Conservation (phyloP, 2,329 filamentous ascomycete species). For the Penicillium hordei region DNA sequence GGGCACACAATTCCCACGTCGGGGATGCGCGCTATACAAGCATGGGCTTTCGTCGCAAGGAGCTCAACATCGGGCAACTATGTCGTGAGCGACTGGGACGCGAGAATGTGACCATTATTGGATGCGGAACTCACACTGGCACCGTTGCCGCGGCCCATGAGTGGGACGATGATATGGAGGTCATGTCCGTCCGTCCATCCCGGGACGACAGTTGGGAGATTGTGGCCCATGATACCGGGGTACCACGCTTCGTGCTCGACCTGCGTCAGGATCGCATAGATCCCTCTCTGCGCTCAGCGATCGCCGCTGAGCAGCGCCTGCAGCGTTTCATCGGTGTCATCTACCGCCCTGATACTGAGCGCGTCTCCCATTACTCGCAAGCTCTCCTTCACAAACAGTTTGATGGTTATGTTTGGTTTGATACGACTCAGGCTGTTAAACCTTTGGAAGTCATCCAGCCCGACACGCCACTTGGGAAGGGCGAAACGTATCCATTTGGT, state of each 20-base stretch:
- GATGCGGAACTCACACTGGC: conserved; percentile 52
- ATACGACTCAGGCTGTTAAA: conserved; percentile 47
- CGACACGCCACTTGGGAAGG: conserved; percentile 41
- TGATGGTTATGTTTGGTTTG: conserved; percentile 54
- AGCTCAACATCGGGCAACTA: conserved; percentile 57
- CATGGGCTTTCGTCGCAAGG: conserved; percentile 47
- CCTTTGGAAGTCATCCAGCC: conserved; percentile 51
- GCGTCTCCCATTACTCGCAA: conserved; percentile 51
- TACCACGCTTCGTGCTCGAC: conserved; percentile 50
- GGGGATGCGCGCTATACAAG: conserved; percentile 56
- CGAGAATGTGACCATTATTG: conserved; percentile 46
- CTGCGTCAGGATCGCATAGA: conserved; percentile 42
- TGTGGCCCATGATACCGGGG: conserved; percentile 48
- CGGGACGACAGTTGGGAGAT: conserved; percentile 52
- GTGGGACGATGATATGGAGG: conserved; percentile 53
- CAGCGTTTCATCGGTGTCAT: conserved; percentile 57
- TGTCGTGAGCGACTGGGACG: conserved; percentile 48
- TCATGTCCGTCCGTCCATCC: conserved; percentile 51
- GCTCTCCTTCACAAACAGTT: conserved; percentile 51
- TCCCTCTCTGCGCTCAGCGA: conserved; percentile 35
- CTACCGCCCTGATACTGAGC: conserved; percentile 52
- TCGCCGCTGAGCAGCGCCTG: conserved; percentile 42
- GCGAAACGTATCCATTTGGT: conserved; percentile 56
- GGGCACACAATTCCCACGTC: conserved; percentile 56
- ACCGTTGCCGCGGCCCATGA: conserved; percentile 54